phyloP scores from a whole-genome alignment of 306 rosid genomes.

The Argentina anserina region DNA sequence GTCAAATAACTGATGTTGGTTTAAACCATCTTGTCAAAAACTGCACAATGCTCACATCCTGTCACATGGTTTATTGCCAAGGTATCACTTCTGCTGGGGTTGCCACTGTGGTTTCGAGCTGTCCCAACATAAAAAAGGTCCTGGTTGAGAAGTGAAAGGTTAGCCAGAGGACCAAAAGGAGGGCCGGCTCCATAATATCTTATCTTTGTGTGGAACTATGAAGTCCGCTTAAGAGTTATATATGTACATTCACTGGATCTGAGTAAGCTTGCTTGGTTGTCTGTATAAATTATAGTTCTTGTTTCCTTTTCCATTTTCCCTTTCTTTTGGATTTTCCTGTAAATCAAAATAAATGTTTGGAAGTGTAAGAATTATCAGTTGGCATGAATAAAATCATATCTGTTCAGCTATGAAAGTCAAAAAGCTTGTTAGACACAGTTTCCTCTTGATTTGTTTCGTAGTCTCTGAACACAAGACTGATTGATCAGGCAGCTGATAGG shows the following conservation, averaged over 20 bases:
- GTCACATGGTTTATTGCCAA: conserved; percentile 92
- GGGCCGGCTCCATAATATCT: conserved; percentile 74
- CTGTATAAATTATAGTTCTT: background rate
- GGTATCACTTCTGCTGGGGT: conserved; percentile 76
- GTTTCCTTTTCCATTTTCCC: accelerated
- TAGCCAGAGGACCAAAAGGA: conserved; percentile 77
- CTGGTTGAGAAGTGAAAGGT: conserved; percentile 98
- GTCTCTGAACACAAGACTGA: too few species aligned
- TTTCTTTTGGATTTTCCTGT: background rate
- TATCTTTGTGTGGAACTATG: conserved; percentile 81
- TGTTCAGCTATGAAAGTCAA: background rate
- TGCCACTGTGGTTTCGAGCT: conserved; percentile 79
- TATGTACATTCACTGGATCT: conserved; percentile 9
- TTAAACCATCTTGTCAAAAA: conserved; percentile 63
- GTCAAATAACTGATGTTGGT: conserved; percentile 84
- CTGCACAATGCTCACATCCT: conserved; percentile 68
- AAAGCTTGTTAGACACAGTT: background rate
- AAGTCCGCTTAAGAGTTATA: conserved; percentile 3
- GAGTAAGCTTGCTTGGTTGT: background rate
- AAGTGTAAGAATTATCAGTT: background rate
- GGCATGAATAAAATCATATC: background rate
- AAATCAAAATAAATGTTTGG: background rate
- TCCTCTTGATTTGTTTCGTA: background rate
- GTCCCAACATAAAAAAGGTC: conserved; percentile 76
- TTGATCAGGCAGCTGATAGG: too few species aligned